Base-by-base conservation (phyloP, 2,329 filamentous ascomycete genomes). In the Aureobasidium sp. region DNA sequence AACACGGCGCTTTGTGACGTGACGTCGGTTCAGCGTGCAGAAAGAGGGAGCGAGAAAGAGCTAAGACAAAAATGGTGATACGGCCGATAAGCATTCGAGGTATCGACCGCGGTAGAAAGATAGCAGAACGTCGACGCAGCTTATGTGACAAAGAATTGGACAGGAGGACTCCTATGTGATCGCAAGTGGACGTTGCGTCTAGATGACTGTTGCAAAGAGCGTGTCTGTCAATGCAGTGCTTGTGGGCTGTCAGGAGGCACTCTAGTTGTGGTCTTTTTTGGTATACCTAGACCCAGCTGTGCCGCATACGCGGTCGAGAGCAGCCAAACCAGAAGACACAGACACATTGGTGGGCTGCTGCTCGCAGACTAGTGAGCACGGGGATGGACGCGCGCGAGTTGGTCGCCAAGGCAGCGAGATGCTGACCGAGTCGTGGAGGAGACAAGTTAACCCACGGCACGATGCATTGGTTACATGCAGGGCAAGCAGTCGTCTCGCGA, bases 321-420 rank as follows among this genome's bases (percentile, higher is more conserved):
- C 53, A 34, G 39, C 37, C 29, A 36, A 47, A 37, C 41, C 47
- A 36, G 41, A 57, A 45, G 25, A 25, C 27, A 42, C 39, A 56
- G 52, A 31, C 37, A 31, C 27, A 17, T 45, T 44, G 47, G 39
- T 57, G 27, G 41, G n/a, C 25, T 44, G 52, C 52, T 55, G 14
- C 25, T 55, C 52, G 52, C 37, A 15, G 31, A 56, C 52, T 41
- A 57, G 37, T 12, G 44, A 44, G 44, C 44, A 59, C 56, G 56
- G 56, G 34, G 29, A 37, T 49, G 44, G 29, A 14, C 29, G 41
- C 53, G 29, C 41, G 29, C 41, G 41, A 36, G 41, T 45, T 45
- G 53, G 53, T 59, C 56, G 56, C 56, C 56, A 59, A 59, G 56
- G 56, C 34, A 59, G 56, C 44, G 56, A 39, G 29, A 47, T 27